A percentile compares a stretch with the other conserved stretches of the same genome.
phyloP scores from a whole-genome alignment of 345 rosid genomes.

The Chamaenerion angustifolium region DNA sequence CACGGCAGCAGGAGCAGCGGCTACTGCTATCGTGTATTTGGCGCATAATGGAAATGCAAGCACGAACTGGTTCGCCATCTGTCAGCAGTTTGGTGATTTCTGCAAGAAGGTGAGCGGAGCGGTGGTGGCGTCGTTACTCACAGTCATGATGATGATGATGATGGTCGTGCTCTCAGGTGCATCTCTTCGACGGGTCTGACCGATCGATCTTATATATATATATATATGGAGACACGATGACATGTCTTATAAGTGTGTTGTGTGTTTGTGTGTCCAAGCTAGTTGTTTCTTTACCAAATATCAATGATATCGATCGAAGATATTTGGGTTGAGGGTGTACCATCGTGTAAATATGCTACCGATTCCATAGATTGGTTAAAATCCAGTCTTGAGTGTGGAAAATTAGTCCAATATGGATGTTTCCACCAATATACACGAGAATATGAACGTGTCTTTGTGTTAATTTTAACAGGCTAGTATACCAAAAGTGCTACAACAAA shows the following conservation, averaged over 20 bases:
- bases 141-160: conserved; percentile 27
- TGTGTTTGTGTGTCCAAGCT: not conserved
- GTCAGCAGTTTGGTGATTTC: conserved; percentile 75
- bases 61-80: conserved; percentile 70
- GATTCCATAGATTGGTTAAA: too few relatives aligned
- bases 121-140: conserved; percentile 53
- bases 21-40: conserved; percentile 61
- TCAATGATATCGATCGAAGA: too few relatives aligned
- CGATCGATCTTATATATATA: not conserved
- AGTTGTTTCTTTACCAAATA: too few relatives aligned
- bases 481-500: too few relatives aligned
- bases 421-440: too few relatives aligned
- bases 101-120: conserved; percentile 72
- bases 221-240: not conserved
- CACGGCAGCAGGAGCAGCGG: conserved; percentile 48
- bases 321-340: too few relatives aligned
- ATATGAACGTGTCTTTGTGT: too few relatives aligned
- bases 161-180: conserved; percentile 48
- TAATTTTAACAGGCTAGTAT: too few relatives aligned
- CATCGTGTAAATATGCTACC: too few relatives aligned
- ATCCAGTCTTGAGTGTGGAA: too few relatives aligned
- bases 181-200: conserved; percentile 33
- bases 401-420: too few relatives aligned
- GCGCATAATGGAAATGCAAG: conserved; percentile 76
- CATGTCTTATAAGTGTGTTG: too few relatives aligned